Percentiles rank a stretch among this genome's conserved stretches.
These are phyloP conservation scores for Plectranthus barbatus DNA, from an alignment of 257 asterid genomes.

Conservation along the genomic window DNA sequence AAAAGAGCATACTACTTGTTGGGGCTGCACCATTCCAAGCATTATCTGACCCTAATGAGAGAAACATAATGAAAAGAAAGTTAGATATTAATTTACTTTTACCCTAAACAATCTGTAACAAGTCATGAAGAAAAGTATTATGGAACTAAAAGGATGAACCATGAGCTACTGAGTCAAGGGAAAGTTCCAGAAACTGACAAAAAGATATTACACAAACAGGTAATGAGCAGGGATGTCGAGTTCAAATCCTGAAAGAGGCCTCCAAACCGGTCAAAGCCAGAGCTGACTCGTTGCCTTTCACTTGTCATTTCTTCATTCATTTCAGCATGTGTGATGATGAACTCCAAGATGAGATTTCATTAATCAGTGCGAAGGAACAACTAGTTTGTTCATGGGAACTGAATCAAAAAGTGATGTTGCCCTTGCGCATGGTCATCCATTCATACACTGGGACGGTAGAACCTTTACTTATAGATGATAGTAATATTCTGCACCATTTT, in stretches of 20 bases:
- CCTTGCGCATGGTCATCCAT: background rate
- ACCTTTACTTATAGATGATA: background rate
- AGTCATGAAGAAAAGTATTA: background rate
- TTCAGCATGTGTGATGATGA: background rate
- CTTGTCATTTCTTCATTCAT: background rate
- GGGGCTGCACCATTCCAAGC: conserved; percentile 95
- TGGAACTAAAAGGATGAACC: background rate
- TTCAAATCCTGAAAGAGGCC: background rate
- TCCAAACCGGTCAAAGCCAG: background rate
- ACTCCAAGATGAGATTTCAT: background rate
- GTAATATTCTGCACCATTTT: background rate
- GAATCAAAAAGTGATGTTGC: background rate
- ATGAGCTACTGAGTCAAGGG: background rate
- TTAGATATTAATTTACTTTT: conserved; percentile 14
- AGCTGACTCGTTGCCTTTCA: background rate
- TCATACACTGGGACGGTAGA: background rate
- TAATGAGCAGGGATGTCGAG: background rate
- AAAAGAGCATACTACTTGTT: conserved; percentile 55
- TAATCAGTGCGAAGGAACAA: background rate
- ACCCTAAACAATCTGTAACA: background rate
- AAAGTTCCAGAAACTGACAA: background rate
- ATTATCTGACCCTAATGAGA: conserved; percentile 76
- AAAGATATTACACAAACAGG: background rate
- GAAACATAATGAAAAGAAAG: background rate
- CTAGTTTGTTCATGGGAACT: background rate